Evolutionary conservation across 2,329 filamentous ascomycete genomes (phyloP), one percentile per base, ranked within the genome.

Genomic region (Xylaria sp.): DNA sequence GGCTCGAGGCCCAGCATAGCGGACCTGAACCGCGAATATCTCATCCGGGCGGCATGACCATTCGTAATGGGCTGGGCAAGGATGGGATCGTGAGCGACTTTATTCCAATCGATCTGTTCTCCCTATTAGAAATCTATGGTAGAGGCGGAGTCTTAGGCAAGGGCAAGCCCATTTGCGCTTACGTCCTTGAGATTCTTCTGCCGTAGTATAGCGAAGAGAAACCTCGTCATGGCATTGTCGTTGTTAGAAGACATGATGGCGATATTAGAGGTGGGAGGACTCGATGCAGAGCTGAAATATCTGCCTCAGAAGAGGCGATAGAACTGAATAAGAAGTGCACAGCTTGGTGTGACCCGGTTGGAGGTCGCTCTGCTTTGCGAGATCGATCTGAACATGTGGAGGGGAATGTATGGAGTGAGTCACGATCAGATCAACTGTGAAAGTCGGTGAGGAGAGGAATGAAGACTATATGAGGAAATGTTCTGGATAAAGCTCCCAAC

Each of bases 131-230:
- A 20, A 50, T 44, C 28, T 62, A 37, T n/a, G 39, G 12, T 31
- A 1, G 44, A 56, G 18, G 7, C 2, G 2, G 20, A 59, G 48
- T 20, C 28, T 60, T 39, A 44, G 28, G n/a, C 13, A 46, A 7
- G 52, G 41, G 20, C 7, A 66, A 48, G 23, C 62, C 39, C 48
- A 82, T 87, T 83, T 78, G 89, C 87, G 80, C 87, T 83, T 78
- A 89, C 87, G 80, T 89, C 86, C 75, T 88, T 89, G 62, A 89
- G 83, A 67, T 83, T 86, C 79, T 88, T 89, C 79, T 89, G 87
- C 77, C 84, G 84, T 67, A 89, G 75, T 68, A 89, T 89, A 46
- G 87, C 87, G 73, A 88, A 88, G 68, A 89, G 83, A 66, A 89
- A 87, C 63, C 87, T 82, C 69, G 85, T 84, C 82, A 87, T 88